phyloP scores from a whole-genome alignment of 1,139 yeast genomes.

The Saccharomyces hybrid region DNA sequence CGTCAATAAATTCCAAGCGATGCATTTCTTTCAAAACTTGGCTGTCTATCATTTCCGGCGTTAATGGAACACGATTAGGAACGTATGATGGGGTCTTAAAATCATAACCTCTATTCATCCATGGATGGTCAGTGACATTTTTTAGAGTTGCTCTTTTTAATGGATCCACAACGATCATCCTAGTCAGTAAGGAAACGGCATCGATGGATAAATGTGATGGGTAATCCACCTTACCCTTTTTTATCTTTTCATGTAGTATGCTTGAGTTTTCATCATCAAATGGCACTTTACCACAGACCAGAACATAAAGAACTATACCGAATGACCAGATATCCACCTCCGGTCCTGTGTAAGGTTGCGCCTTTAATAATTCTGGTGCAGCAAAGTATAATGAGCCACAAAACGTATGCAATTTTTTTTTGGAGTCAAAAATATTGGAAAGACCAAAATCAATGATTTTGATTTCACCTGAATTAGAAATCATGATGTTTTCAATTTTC shows the following conservation, averaged over 20 bases:
- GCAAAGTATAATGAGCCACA: constrained; percentile 98
- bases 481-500: constrained; percentile 93
- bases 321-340: constrained; percentile 98
- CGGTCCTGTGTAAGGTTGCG: constrained; percentile 89
- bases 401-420: constrained; percentile 73
- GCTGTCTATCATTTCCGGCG: constrained; percentile 55
- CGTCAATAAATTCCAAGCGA: constrained; percentile 68
- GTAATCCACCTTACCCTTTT: constrained; percentile 85
- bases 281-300: constrained; percentile 96
- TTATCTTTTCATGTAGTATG: constrained; percentile 88
- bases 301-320: constrained; percentile 89
- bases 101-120: constrained; percentile 91
- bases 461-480: constrained; percentile 86
- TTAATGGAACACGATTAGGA: constrained; percentile 70
- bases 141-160: constrained; percentile 65
- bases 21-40: constrained; percentile 69
- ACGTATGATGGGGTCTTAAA: constrained; percentile 61
- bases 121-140: constrained; percentile 82
- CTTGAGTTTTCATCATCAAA: constrained; percentile 94
- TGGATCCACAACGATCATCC: constrained; percentile 92
- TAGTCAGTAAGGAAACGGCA: constrained; percentile 71
- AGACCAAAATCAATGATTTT: constrained; percentile 94
- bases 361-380: constrained; percentile 91
- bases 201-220: constrained; percentile 76
- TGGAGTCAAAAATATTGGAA: constrained; percentile 74